These are phyloP conservation scores for Penicillium sp. DNA, from an alignment of 2,329 filamentous ascomycete genomes.

Conservation along the genomic window DNA sequence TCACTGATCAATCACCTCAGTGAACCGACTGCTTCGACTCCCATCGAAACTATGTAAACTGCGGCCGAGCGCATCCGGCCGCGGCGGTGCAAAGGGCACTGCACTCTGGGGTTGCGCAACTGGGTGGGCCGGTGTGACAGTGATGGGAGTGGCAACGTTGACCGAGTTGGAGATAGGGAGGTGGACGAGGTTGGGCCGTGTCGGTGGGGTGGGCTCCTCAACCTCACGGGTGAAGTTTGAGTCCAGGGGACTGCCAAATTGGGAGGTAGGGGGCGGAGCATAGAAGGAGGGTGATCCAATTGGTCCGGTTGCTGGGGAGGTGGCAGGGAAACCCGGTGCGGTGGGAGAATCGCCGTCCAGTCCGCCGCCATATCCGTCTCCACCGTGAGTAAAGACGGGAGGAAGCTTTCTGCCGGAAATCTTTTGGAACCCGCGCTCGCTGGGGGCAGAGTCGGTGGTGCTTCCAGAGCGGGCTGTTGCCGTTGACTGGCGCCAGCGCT, in stretches of 20 bases:
- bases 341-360: constrained; percentile 35
- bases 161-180: constrained; percentile 43
- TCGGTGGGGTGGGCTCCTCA: constrained; percentile 34
- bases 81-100: constrained; percentile 27
- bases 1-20: constrained; percentile 37
- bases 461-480: constrained; percentile 38
- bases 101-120: constrained; percentile 29
- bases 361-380: constrained; percentile 47
- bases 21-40: constrained; percentile 49
- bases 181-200: constrained; percentile 46
- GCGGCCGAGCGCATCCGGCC: constrained; percentile 44
- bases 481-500: constrained; percentile 42
- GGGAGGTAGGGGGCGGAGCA: constrained; percentile 30
- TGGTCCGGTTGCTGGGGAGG: constrained; percentile 26
- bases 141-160: constrained; percentile 26
- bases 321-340: constrained; percentile 25
- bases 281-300: constrained; percentile 24
- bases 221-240: constrained; percentile 34
- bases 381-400: constrained; percentile 48
- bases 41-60: constrained; percentile 45
- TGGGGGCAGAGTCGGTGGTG: constrained; percentile 34
- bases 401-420: constrained; percentile 51
- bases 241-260: constrained; percentile 34
- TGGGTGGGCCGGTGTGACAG: constrained; percentile 27
- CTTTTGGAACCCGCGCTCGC: constrained; percentile 52